Percentiles rank a stretch among this genome's conserved stretches.
Conservation (phyloP, 129 eudicot genomes). For the Flaveria linearis region DNA sequence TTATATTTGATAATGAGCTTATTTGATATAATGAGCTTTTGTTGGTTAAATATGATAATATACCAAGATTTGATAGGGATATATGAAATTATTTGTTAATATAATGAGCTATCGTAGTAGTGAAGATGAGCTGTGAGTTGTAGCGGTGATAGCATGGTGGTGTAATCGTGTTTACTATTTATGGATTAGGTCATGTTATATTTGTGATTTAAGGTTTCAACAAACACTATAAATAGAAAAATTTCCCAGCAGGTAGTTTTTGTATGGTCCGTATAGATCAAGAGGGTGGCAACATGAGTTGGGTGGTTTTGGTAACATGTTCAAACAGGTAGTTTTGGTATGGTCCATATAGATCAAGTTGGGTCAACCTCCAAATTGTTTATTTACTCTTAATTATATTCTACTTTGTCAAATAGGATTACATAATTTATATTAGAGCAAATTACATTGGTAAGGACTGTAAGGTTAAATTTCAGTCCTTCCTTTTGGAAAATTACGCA, state of each 20-base stretch:
- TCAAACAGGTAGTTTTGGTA: background rate
- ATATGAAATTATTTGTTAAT: background rate
- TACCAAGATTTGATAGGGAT: background rate
- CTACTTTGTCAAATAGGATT: background rate
- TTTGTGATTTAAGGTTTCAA: background rate
- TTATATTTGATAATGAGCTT: too few species aligned
- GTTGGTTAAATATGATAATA: background rate
- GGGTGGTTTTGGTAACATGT: background rate
- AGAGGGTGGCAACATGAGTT: background rate
- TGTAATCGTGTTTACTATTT: background rate
- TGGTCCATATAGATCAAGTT: background rate
- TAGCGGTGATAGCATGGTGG: background rate
- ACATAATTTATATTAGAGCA: background rate
- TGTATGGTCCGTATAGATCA: too few species aligned
- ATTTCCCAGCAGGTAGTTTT: background rate
- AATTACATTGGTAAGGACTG: background rate
- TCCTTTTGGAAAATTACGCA: background rate
- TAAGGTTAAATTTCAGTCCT: background rate
- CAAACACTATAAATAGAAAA: background rate
- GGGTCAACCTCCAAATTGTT: background rate
- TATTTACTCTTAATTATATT: background rate
- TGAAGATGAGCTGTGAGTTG: background rate
- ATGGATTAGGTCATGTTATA: background rate
- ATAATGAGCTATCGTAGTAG: background rate
- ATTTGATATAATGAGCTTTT: background rate